Evolutionary conservation across 2,329 filamentous ascomycete species (phyloP), one percentile per base, ranked within the genome.

Genomic region (Keithomyces neogunnii): DNA sequence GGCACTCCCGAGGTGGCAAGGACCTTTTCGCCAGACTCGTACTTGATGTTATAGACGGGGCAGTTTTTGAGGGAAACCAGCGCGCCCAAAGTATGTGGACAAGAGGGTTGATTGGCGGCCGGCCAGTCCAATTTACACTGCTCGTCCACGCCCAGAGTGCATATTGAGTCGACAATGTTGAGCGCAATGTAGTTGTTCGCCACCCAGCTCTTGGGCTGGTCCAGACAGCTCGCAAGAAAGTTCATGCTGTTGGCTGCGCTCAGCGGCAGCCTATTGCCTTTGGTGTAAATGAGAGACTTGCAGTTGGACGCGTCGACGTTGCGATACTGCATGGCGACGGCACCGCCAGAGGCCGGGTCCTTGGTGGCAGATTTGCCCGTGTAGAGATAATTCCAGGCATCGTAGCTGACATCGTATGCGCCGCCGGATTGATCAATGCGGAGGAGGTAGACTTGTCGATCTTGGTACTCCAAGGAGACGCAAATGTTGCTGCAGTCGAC

Each of bases 371-470:
- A 68, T 49, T 72, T 52, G 51, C 75, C 75, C 0, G 72, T 76
- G 47, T 66, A 59, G n/a, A 83, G 75, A 57, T 78, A 80, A 66
- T 81, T 81, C 77, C 78, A 83, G 28, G 80, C 79, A 58, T 82
- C 79, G 69, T 82, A 83, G 60, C 69, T 74, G 61, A 83, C 70
- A 62, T 83, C 80, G 64, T 81, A 63, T 32, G 79, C 79, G 51
- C 78, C 78, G 51, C 71, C 68, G 0, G 78, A 82, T 55, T 73
- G 69, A 65, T 83, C 80, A 58, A 83, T 66, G 60, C 75, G 76
- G 40, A 83, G 72, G 45, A 89, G 79, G 55, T 81, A 73, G 53
- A 85, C 68, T 29, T 66, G 68, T 46, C 78, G 76, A 51, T 68
- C 73, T 33, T 67, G 62, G 63, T 76, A 72, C 44, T 65, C 69